Conservation (phyloP, 495 filamentous ascomycete species). For the Entonaema liquescens region DNA sequence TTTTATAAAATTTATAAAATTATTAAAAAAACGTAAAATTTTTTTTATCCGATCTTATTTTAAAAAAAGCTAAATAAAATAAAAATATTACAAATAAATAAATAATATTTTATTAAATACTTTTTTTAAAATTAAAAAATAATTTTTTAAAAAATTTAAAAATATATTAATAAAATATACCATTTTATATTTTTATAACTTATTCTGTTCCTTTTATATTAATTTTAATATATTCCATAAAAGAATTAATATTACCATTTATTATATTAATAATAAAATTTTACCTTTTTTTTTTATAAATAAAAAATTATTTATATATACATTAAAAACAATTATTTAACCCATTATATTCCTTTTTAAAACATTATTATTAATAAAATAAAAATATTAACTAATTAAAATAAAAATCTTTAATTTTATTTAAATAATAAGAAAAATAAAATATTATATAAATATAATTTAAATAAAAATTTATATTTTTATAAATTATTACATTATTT, state of each 20-base stretch:
- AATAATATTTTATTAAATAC: background rate
- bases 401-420: background rate
- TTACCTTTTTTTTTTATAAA: background rate
- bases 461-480: conserved; percentile 9
- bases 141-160: conserved; percentile 3
- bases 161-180: background rate
- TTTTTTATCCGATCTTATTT: background rate
- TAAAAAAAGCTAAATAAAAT: background rate
- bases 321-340: conserved; percentile 1
- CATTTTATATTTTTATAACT: conserved; percentile 4
- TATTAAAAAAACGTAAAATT: background rate
- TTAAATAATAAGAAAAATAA: background rate
- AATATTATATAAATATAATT: conserved; percentile 8
- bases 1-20: background rate
- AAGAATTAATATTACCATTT: background rate
- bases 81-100: background rate
- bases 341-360: conserved; percentile 1
- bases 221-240: too few species aligned
- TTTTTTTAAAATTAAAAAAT: background rate
- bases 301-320: background rate
- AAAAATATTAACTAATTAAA: too few species aligned
- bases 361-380: too few species aligned
- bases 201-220: background rate
- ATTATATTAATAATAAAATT: conserved; percentile 6
- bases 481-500: conserved; percentile 2